These are phyloP conservation scores for Blastocystis sp. DNA, from an alignment of 352 stramenopile genomes.

Conservation along the genomic window DNA sequence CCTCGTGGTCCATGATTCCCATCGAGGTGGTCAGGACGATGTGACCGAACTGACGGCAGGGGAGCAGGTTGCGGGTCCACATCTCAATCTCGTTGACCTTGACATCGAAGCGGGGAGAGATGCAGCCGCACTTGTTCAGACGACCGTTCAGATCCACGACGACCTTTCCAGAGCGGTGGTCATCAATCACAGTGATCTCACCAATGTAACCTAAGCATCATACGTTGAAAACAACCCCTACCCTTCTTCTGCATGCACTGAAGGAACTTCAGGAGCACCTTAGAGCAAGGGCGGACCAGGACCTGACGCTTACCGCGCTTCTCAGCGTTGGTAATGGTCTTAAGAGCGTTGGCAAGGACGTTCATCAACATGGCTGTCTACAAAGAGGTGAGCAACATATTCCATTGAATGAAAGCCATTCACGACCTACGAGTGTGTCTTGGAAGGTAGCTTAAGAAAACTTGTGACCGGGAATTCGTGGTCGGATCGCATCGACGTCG, in stretches of 20 bases:
- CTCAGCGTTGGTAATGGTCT: conserved; percentile 99
- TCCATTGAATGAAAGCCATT: not conserved
- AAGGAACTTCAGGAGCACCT: conserved; percentile 99
- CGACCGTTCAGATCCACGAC: conserved; percentile 90
- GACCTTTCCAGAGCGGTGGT: conserved; percentile 98
- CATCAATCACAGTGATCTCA: conserved; percentile 99
- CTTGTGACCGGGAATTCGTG: not conserved
- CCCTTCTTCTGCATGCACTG: conserved; percentile 99
- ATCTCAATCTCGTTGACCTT: conserved; percentile 90
- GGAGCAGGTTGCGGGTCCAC: conserved; percentile 97
- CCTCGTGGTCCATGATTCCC: conserved; percentile 84
- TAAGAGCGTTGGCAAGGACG: conserved; percentile 97
- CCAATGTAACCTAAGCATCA: conserved; percentile 87
- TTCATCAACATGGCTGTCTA: conserved; percentile 82
- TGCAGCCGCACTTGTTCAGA: conserved; percentile 99
- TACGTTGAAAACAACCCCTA: conserved; percentile 61
- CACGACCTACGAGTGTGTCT: not conserved
- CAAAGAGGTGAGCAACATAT: not conserved
- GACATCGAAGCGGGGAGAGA: conserved; percentile 95
- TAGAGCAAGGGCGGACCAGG: conserved; percentile 92
- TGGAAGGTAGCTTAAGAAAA: conserved; percentile 25
- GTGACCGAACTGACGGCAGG: conserved; percentile 87
- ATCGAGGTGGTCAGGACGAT: conserved; percentile 74
- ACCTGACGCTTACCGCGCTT: conserved; percentile 99
- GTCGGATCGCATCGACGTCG: not conserved